phyloP scores from a whole-genome alignment of 2,329 filamentous ascomycete species.

The Fusarium cicatricum region DNA sequence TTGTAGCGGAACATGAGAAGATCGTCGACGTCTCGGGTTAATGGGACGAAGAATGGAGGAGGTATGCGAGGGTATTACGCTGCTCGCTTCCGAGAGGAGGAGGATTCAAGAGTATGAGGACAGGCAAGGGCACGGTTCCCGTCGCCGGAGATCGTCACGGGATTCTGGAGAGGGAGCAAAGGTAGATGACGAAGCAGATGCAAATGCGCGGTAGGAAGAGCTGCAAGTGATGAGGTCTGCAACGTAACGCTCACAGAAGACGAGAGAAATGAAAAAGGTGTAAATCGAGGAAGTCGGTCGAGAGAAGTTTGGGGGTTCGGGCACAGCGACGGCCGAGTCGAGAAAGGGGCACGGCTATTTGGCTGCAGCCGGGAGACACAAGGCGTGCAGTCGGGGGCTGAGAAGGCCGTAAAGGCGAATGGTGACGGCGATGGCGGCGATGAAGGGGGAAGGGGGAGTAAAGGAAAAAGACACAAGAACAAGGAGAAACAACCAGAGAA shows the following conservation, averaged over 20 bases:
- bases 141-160: constrained; percentile 39
- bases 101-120: constrained; percentile 25
- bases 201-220: constrained; percentile 39
- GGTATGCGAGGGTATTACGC: constrained; percentile 41
- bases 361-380: constrained; percentile 30
- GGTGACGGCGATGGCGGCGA: constrained; percentile 44
- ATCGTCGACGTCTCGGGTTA: constrained; percentile 30
- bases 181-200: constrained; percentile 39
- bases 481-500: constrained; percentile 38
- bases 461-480: constrained; percentile 41
- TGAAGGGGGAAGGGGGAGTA: constrained; percentile 32
- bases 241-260: constrained; percentile 42
- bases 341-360: constrained; percentile 46
- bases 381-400: constrained; percentile 37
- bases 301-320: constrained; percentile 33
- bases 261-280: constrained; percentile 31
- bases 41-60: constrained; percentile 31
- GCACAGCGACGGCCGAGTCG: constrained; percentile 36
- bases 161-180: constrained; percentile 40
- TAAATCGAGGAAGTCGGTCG: constrained; percentile 31
- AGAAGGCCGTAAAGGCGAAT: constrained; percentile 36
- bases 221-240: constrained; percentile 42
- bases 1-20: constrained; percentile 46
- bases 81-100: constrained; percentile 33
- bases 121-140: constrained; percentile 37